Evolutionary conservation across 179 eudicot genomes (phyloP).

Genomic region (Beta lomatogona): DNA sequence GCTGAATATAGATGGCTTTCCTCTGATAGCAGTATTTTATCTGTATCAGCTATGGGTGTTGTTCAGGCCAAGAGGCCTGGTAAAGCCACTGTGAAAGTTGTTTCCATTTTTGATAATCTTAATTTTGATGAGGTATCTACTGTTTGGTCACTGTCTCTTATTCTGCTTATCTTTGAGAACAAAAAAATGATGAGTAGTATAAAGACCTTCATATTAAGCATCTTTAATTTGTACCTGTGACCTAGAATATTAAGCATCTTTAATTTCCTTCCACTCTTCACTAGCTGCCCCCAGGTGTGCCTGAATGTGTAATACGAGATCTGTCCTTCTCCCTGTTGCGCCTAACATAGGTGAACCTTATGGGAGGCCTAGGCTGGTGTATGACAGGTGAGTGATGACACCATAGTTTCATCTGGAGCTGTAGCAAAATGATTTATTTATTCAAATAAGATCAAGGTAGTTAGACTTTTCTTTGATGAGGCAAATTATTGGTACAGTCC

Average conservation of each 20-base stretch:
- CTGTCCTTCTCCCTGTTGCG: too few relatives aligned
- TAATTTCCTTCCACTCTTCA: neutral
- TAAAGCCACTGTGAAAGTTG: constrained; percentile 67
- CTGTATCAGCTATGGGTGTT: constrained; percentile 76
- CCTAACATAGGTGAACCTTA: too few relatives aligned
- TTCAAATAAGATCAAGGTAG: neutral
- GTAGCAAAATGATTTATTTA: neutral
- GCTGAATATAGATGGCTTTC: constrained; percentile 88
- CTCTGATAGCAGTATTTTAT: constrained; percentile 58
- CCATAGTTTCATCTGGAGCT: neutral
- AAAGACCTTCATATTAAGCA: neutral
- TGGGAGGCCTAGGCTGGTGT: too few relatives aligned
- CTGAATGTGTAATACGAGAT: too few relatives aligned
- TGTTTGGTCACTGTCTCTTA: neutral
- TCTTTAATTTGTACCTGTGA: neutral
- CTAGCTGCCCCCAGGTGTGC: too few relatives aligned
- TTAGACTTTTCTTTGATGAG: neutral
- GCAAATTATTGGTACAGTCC: neutral
- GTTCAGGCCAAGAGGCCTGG: constrained; percentile 87
- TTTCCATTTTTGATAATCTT: constrained; percentile 62
- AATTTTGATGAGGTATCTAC: constrained; percentile 76
- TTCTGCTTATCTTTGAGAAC: too few relatives aligned
- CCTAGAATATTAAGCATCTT: neutral
- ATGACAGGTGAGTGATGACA: neutral
- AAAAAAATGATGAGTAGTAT: too few relatives aligned